Base-by-base conservation (phyloP, 495 filamentous ascomycete species). In the Aeminium ludgeri region DNA sequence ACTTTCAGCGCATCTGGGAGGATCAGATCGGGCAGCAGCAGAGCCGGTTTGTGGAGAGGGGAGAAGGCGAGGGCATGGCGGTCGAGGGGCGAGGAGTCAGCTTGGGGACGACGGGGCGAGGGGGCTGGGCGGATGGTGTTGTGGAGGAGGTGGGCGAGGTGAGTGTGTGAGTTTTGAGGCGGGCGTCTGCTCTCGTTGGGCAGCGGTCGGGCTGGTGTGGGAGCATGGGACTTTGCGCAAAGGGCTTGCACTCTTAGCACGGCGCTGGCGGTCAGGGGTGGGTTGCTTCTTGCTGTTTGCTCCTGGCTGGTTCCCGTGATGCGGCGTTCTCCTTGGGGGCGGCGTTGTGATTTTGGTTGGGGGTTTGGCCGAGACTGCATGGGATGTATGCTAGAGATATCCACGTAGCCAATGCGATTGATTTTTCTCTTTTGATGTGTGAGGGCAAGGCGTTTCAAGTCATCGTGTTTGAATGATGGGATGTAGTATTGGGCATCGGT, bases 1-100 rank as follows among this genome's bases (percentile, higher is more conserved):
- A 94, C 54, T 91, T 97, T 48, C 70, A 85, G 52, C 73, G 71
- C 39, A 94, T 97, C 36, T 78, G 86, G 71, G 71, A 74, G 49
- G 86, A 95, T 51, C 65, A 80, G 33, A 70, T 72, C 30, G 58
- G 66, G 5, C 73, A 84, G 41, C n/a, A n/a, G n/a, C n/a, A n/a
- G n/a, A n/a, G n/a, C n/a, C 62, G 56, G 39, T 63, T 57, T 42
- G 59, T 59, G 6, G 65, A 66, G 34, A 52, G 62, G 33, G 61
- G 52, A 6, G 55, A 61, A 41, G 65, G 57, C 6, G 58, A 50
- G 30, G 54, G 60, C 20, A 52, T 52, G 20, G 55, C 47, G 36
- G 48, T 48, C 20, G 43, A 48, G 11, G 44, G 46, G 16, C 33
- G 30, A 2, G 53, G 54, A 36, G 48, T 55, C 5, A 43, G 44